Conservation (phyloP, 257 asterid species). For the Jacaranda copaia region DNA sequence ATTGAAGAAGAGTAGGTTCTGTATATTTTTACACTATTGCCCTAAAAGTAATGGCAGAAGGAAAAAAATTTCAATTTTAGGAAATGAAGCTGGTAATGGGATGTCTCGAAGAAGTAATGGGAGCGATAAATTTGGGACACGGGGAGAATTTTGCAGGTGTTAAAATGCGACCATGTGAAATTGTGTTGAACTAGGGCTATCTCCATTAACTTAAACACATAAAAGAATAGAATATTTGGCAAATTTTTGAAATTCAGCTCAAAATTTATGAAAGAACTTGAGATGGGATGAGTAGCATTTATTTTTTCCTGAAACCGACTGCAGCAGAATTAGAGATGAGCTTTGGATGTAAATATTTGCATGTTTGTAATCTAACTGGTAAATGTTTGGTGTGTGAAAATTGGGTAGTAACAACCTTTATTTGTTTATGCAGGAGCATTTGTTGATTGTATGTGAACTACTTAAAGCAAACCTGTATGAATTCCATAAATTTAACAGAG, state of each 20-base stretch:
- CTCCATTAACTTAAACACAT: neutral
- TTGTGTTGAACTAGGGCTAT: constrained; percentile 6
- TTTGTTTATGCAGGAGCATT: constrained; percentile 78
- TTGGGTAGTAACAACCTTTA: constrained; percentile 19
- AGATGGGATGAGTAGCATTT: neutral
- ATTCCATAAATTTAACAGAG: constrained; percentile 96
- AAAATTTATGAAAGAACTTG: neutral
- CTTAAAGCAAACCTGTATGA: constrained; percentile 97
- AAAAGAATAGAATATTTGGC: neutral
- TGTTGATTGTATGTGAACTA: constrained; percentile 94
- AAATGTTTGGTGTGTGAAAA: constrained; percentile 27
- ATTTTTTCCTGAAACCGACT: neutral
- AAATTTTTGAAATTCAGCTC: neutral
- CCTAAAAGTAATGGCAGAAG: no score
- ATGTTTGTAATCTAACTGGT: constrained; percentile 17
- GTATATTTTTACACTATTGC: no score
- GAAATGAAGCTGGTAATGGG: no score
- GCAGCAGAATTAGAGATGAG: neutral
- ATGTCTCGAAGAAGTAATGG: no score
- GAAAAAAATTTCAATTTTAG: no score
- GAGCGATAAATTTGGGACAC: no score
- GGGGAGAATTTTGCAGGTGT: no score
- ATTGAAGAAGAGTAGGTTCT: no score
- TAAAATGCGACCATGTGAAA: neutral
- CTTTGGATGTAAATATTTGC: constrained; percentile 2